Evolutionary conservation across 2,329 filamentous ascomycete species (phyloP).

Genomic region (Aspergillus sclerotialis): DNA sequence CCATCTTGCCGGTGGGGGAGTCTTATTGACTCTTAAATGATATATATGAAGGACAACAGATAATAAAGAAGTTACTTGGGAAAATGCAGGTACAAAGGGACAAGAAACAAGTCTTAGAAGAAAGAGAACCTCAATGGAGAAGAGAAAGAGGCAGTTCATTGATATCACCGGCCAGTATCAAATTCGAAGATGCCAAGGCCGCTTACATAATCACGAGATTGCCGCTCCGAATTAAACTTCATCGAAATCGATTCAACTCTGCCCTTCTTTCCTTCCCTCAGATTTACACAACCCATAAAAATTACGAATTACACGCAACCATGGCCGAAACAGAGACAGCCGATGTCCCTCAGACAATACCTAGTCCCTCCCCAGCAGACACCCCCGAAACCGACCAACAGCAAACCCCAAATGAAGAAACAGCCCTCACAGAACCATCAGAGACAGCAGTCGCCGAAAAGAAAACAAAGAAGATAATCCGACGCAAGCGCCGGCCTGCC

Average conservation of each 20-base stretch:
- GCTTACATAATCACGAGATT: slow-evolving; percentile 3
- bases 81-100: too few relatives aligned
- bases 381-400: slow-evolving; percentile 25
- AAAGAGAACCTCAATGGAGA: neutral
- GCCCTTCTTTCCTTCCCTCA: slow-evolving; percentile 6
- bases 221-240: slow-evolving; percentile 1
- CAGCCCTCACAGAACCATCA: slow-evolving; percentile 10
- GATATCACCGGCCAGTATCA: slow-evolving; percentile 6
- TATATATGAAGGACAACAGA: neutral
- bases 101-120: too few relatives aligned
- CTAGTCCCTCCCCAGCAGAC: slow-evolving; percentile 43
- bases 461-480: slow-evolving; percentile 85
- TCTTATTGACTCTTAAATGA: slow-evolving; percentile 16
- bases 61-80: neutral
- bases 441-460: slow-evolving; percentile 28
- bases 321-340: slow-evolving; percentile 23
- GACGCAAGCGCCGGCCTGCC: slow-evolving; percentile 83
- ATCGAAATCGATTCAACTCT: slow-evolving; percentile 1
- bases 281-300: too few relatives aligned
- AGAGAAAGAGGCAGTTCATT: slow-evolving; percentile 1
- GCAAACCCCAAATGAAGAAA: slow-evolving; percentile 10
- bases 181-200: slow-evolving; percentile 9
- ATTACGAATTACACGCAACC: too few relatives aligned
- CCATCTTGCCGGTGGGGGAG: slow-evolving; percentile 58
- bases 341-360: slow-evolving; percentile 32